Conservation (phyloP, 2,329 filamentous ascomycete genomes). For the Dendrostoma leiphaemia region DNA sequence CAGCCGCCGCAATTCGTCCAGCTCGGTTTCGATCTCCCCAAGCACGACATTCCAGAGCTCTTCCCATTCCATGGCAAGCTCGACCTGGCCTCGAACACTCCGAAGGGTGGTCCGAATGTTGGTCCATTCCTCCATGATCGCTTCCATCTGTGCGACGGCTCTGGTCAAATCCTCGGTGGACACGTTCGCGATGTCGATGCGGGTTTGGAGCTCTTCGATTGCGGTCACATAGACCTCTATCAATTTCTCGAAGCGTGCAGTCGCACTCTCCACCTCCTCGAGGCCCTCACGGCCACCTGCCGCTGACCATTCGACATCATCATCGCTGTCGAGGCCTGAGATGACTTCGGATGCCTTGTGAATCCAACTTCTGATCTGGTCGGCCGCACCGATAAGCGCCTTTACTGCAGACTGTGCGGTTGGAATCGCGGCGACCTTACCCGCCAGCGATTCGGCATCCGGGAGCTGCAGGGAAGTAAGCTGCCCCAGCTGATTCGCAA, state of each 20-base stretch:
- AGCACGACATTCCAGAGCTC: constrained; percentile 93
- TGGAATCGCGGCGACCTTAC: constrained; percentile 79
- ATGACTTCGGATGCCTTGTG: constrained; percentile 88
- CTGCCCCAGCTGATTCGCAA: constrained; percentile 89
- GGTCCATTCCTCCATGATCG: constrained; percentile 79
- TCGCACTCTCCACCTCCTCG: constrained; percentile 70
- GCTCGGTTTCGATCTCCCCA: constrained; percentile 88
- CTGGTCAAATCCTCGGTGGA: constrained; percentile 67
- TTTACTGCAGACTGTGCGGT: constrained; percentile 81
- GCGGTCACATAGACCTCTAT: constrained; percentile 90
- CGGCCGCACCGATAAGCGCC: constrained; percentile 80
- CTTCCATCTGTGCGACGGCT: constrained; percentile 86
- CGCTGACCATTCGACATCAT: constrained; percentile 97
- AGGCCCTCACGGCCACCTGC: constrained; percentile 79
- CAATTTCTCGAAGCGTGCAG: constrained; percentile 80
- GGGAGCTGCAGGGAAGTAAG: constrained; percentile 88
- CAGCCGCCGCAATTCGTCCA: constrained; percentile 58
- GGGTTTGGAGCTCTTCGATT: constrained; percentile 86
- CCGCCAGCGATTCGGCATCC: constrained; percentile 78
- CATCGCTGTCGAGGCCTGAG: constrained; percentile 84
- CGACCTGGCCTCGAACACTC: constrained; percentile 83
- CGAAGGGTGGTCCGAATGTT: constrained; percentile 76
- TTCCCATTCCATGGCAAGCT: constrained; percentile 98
- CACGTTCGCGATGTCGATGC: constrained; percentile 72
- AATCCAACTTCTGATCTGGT: constrained; percentile 94